Evolutionary conservation across 148 eudicot genomes (phyloP).

Genomic region (Nepenthes gracilis): DNA sequence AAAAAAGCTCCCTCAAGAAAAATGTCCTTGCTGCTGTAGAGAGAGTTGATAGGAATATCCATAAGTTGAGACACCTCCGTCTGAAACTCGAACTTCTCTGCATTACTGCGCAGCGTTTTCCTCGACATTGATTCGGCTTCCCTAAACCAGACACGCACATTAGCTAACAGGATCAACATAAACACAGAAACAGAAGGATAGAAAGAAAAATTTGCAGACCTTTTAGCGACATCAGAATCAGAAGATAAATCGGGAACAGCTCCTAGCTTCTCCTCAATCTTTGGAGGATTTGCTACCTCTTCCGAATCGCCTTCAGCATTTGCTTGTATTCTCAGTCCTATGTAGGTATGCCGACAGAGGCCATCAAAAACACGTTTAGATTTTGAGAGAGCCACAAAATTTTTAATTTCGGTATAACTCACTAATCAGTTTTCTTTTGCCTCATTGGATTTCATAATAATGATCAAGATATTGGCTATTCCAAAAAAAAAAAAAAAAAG

Average conservation of each 20-base stretch:
- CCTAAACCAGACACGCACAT: conserved; percentile 11
- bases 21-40: conserved; percentile 95
- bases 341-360: background rate
- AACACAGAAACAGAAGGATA: background rate
- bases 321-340: conserved; percentile 71
- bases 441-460: too few relatives aligned
- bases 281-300: conserved; percentile 65
- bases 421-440: too few relatives aligned
- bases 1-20: conserved; percentile 90
- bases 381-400: background rate
- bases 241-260: conserved; percentile 83
- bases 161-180: background rate
- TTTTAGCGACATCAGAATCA: conserved; percentile 84
- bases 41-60: conserved; percentile 94
- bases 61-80: conserved; percentile 99
- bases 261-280: conserved; percentile 85
- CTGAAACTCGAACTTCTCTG: conserved; percentile 96
- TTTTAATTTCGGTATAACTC: background rate
- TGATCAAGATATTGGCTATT: too few relatives aligned
- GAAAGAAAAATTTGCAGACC: background rate
- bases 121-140: conserved; percentile 92
- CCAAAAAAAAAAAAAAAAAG: too few relatives aligned
- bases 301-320: conserved; percentile 76
- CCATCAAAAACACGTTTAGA: background rate
- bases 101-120: conserved; percentile 65